Base-by-base conservation (phyloP, 768 basidiomycete genomes). In the Leccinum barrowsii region DNA sequence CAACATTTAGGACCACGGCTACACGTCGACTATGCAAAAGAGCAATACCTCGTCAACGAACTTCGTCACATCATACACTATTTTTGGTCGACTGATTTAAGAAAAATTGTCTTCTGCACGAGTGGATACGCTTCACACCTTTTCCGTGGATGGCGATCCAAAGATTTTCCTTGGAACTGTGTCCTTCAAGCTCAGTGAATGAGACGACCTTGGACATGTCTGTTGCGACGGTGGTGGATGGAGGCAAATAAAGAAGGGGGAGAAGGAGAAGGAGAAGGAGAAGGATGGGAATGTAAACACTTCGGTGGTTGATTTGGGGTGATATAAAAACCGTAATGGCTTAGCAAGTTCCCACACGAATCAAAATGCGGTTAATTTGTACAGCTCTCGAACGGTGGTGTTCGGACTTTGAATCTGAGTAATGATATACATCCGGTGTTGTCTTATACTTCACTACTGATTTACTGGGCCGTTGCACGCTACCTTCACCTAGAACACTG, bases 31-130 rank as follows among this genome's bases (percentile, higher is more conserved):
- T 12, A 28, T 52, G 42, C 13, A 24, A 58, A 28, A 24, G 49
- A 54, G 34, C 69, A 77, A 57, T 71, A 92, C 93, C 85, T 96
- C 95, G 77, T 98, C 95, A 67, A 94, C 78, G 83, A 98, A 98
- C 71, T 90, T 89, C 40, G 93, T 86, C 63, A 89, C 87, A 76
- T 96, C 83, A 80, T 98, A 98, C 55, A 98, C 96, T 96, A 74
- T 44, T 60, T 42, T 62, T 56, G 57, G 51, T 35, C 35, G 19
- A 28, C 59, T 24, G 63, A 54, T 32, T 42, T 54, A 49, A 21
- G 28, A 50, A 22, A 21, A 19, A 12, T 19, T 13, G 42, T 44
- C 11, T 44, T 44, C 42, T 44, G 49, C 12, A 48, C 28, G 42
- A 35, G 49, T 7, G 30, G 12, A 34, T 30, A 47, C 19, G 46